phyloP scores from a whole-genome alignment of 2,329 filamentous ascomycete genomes.

The Ramichloridium luteum region DNA sequence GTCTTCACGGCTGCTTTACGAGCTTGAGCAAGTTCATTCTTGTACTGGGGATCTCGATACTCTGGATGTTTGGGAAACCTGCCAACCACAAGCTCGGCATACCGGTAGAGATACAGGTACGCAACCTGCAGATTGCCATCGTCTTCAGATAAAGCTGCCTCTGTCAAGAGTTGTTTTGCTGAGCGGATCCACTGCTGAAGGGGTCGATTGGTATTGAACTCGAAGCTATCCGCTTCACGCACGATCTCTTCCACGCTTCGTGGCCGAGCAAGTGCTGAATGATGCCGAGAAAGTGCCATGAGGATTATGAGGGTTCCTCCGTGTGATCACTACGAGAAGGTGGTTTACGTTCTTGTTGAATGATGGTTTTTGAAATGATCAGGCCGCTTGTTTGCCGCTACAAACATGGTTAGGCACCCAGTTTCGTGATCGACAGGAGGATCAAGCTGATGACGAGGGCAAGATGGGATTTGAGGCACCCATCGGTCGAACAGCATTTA shows the following conservation, averaged over 20 bases:
- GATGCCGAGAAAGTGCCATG: too few relatives aligned
- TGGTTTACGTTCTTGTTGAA: too few relatives aligned
- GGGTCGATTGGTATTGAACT: conserved; percentile 64
- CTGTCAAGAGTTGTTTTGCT: conserved; percentile 20
- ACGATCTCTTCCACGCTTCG: conserved; percentile 65
- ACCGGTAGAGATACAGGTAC: conserved; percentile 82
- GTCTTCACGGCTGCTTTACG: conserved; percentile 52
- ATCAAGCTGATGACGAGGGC: too few relatives aligned
- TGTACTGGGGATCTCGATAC: conserved; percentile 50
- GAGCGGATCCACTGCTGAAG: conserved; percentile 38
- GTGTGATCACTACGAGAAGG: too few relatives aligned
- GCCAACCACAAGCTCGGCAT: conserved; percentile 71
- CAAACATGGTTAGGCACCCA: too few relatives aligned
- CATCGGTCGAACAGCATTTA: too few relatives aligned
- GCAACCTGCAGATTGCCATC: conserved; percentile 81
- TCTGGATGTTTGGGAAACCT: conserved; percentile 67
- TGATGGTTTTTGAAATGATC: too few relatives aligned
- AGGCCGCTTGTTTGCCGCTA: too few relatives aligned
- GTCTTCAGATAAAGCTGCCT: conserved; percentile 74
- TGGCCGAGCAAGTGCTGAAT: too few relatives aligned
- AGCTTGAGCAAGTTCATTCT: conserved; percentile 41
- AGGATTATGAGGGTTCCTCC: too few relatives aligned
- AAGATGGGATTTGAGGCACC: too few relatives aligned
- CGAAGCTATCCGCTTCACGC: conserved; percentile 62
- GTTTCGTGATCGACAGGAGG: too few relatives aligned